Evolutionary conservation across 208 protist genomes (phyloP).

Genomic region (Leishmania turanica): DNA sequence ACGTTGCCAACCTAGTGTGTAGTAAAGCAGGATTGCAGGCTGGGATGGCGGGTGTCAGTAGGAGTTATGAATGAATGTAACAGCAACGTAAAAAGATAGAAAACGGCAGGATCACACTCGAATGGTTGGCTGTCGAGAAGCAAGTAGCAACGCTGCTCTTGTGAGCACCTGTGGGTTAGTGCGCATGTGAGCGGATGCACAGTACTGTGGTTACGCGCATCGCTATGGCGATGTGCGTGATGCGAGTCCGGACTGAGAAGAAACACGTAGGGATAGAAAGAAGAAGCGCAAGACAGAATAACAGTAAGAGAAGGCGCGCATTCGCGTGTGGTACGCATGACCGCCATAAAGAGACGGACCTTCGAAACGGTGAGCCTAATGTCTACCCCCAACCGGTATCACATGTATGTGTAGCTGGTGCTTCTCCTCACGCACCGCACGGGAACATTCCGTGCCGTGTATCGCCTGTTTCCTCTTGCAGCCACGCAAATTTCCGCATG

Average conservation of each 20-base stretch:
- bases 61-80: neutral
- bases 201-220: neutral
- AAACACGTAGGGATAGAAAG: neutral
- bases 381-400: neutral
- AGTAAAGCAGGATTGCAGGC: too few relatives aligned
- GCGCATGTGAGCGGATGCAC: neutral
- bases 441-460: neutral
- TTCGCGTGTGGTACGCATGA: neutral
- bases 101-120: neutral
- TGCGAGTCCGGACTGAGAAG: neutral
- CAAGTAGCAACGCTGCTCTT: neutral
- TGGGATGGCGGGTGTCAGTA: too few relatives aligned
- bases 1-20: too few relatives aligned
- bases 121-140: neutral
- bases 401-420: neutral
- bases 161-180: neutral
- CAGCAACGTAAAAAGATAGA: neutral
- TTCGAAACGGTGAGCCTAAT: neutral
- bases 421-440: neutral
- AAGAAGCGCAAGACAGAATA: neutral
- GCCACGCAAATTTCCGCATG: neutral
- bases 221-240: neutral
- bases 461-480: neutral
- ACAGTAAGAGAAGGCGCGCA: neutral
- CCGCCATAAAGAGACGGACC: neutral